Evolutionary conservation across 2,329 filamentous ascomycete genomes (phyloP), one percentile per base, ranked within the genome.

Genomic region (Clarireedia hainanense): DNA sequence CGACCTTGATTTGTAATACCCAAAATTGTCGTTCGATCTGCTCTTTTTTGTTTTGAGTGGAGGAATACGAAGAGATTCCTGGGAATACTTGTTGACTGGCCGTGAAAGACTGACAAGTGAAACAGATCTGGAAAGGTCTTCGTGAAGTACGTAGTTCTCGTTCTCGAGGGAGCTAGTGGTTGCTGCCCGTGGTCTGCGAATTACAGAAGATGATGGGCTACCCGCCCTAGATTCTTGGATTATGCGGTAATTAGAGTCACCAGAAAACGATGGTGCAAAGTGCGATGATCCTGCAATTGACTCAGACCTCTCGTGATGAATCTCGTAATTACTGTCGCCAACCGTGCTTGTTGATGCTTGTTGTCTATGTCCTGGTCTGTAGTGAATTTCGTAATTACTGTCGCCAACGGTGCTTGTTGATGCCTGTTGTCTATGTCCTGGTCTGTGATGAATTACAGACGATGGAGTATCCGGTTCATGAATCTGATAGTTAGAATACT

Each of bases 61-160:
- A 7, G 79, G 73, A 14, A 85, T 79, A 12, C 80, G 64, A 30
- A 85, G 71, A 59, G 81, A 85, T 63, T 85, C 82, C 60, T 80
- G 80, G 0, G 83, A 85, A 64, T 79, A 84, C 55, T 76, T 74
- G 20, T 60, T 42, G 30, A 14, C 39, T 37, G 54, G 49, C 1
- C 48, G 58, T 34, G 63, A 65, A 24, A 61, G 51, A 39, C 73
- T 71, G 26, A 61, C 65, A 27, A 68, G 62, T 10, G 72, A 75
- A 26, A 65, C 65, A 14, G 75, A 72, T 49, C 58, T 60, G 2
- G 74, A 75, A 3, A 70, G 65, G 23, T 74, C 72, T 50, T 74
- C 74, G 67, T 80, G 74, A 17, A 83, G 63, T 15, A 81, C 69
- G 68, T 80, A 84, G 62, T 84, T 84, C 52, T 66, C 69, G 59